These are phyloP conservation scores for Fusarium kyushuense DNA, from an alignment of 2,329 filamentous ascomycete species.

Conservation along the genomic window DNA sequence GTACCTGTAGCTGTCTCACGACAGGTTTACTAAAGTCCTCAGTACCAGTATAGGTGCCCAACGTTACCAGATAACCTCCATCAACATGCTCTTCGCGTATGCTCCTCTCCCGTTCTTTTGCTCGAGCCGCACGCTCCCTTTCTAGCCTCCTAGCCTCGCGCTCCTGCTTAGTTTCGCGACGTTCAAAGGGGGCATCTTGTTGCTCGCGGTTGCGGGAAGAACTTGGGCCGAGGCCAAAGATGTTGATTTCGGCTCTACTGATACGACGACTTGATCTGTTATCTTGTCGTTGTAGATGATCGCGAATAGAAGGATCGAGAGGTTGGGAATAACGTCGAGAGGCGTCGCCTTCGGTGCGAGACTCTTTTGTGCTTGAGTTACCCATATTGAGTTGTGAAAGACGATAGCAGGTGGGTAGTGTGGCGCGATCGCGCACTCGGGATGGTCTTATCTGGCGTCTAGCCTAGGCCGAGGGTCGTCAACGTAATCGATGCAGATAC, in stretches of 20 bases:
- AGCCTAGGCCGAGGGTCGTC: slow-evolving; percentile 13
- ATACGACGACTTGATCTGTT: slow-evolving; percentile 47
- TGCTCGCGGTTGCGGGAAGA: slow-evolving; percentile 55
- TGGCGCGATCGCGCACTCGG: slow-evolving; percentile 38
- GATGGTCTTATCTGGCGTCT: slow-evolving; percentile 21
- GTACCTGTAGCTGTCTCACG: slow-evolving; percentile 91
- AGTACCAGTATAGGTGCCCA: slow-evolving; percentile 90
- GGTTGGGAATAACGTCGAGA: slow-evolving; percentile 40
- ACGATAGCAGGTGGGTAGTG: slow-evolving; percentile 16
- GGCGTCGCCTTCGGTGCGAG: slow-evolving; percentile 49
- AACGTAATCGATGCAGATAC: not conserved
- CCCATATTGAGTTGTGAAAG: slow-evolving; percentile 51
- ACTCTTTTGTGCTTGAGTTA: slow-evolving; percentile 57
- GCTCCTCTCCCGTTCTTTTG: slow-evolving; percentile 90
- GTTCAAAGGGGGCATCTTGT: slow-evolving; percentile 64
- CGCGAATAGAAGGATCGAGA: slow-evolving; percentile 44
- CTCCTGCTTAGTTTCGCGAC: slow-evolving; percentile 91
- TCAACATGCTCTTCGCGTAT: slow-evolving; percentile 93
- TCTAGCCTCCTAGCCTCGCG: slow-evolving; percentile 88
- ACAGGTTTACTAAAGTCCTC: slow-evolving; percentile 94
- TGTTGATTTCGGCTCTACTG: slow-evolving; percentile 61
- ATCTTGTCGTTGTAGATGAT: slow-evolving; percentile 36
- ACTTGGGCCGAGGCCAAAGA: slow-evolving; percentile 59
- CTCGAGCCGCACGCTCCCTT: slow-evolving; percentile 78
- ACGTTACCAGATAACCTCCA: slow-evolving; percentile 92